Conservation (phyloP, 2,329 filamentous ascomycete genomes). For the Penicillium glabrum region DNA sequence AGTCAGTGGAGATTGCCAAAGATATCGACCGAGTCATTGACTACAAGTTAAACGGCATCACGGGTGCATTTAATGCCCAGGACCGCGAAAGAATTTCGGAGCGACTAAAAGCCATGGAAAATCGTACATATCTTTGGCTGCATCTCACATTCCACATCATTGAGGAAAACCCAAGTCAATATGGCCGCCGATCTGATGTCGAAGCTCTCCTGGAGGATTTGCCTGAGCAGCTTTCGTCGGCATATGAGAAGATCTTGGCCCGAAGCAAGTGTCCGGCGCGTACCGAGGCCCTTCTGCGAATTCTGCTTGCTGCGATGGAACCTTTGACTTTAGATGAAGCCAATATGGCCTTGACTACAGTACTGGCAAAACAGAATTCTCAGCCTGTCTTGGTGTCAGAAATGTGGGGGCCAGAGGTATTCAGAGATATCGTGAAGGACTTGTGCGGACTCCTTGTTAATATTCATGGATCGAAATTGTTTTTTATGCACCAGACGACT, state of each 20-base stretch:
- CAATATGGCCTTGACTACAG: neutral
- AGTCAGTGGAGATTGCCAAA: neutral
- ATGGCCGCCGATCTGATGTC: neutral
- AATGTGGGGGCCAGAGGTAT: neutral
- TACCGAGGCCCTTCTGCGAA: neutral
- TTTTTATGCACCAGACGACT: neutral
- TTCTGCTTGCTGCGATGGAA: neutral
- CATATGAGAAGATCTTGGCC: slow-evolving; percentile 1
- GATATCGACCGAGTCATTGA: slow-evolving; percentile 4
- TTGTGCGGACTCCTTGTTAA: neutral
- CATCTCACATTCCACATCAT: neutral
- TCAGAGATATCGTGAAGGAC: neutral
- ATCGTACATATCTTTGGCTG: neutral
- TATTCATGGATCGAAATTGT: neutral
- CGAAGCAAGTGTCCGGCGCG: neutral
- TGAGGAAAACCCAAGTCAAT: neutral
- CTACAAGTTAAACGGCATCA: neutral
- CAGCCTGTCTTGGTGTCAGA: neutral
- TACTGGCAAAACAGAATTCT: neutral
- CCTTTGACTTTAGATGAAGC: neutral
- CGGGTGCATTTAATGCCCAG: neutral
- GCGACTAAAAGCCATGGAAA: neutral
- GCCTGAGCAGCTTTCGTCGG: neutral
- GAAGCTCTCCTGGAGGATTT: neutral
- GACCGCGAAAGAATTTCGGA: neutral